A percentile compares a stretch with the other conserved stretches of the same genome.
These are phyloP conservation scores for Fusarium sp. DNA, from an alignment of 2,329 filamentous ascomycete species.

Conservation along the genomic window DNA sequence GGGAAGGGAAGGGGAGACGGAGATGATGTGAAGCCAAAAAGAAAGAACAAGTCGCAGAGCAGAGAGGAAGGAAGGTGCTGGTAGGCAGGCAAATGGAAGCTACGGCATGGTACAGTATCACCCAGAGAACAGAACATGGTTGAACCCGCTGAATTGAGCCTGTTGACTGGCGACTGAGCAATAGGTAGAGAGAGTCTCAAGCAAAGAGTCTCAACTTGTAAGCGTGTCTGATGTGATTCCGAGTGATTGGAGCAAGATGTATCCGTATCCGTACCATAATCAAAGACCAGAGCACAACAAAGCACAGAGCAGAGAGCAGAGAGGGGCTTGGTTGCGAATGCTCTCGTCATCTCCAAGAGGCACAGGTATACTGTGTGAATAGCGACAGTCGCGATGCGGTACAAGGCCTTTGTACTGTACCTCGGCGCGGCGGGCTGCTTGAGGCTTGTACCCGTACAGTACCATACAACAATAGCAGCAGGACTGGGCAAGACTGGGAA, in stretches of 20 bases:
- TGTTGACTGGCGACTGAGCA: slow-evolving; percentile 32
- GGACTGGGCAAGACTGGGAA: slow-evolving; percentile 10
- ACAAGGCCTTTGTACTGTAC: slow-evolving; percentile 55
- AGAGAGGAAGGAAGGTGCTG: slow-evolving; percentile 14
- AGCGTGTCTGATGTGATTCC: slow-evolving; percentile 17
- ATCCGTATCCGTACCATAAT: slow-evolving; percentile 18
- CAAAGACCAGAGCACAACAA: slow-evolving; percentile 14
- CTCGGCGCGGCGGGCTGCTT: slow-evolving; percentile 51
- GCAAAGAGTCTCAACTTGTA: background rate
- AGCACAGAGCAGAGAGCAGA: slow-evolving; percentile 1
- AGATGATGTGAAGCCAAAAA: slow-evolving; percentile 26
- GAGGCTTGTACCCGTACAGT: slow-evolving; percentile 57
- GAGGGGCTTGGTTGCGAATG: slow-evolving; percentile 46
- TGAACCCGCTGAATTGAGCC: slow-evolving; percentile 28
- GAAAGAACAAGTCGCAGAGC: slow-evolving; percentile 5
- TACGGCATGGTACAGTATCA: slow-evolving; percentile 39
- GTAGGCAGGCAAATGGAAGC: slow-evolving; percentile 23
- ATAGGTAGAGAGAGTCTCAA: slow-evolving; percentile 13
- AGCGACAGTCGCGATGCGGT: slow-evolving; percentile 33
- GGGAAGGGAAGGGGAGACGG: background rate
- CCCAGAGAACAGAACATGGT: slow-evolving; percentile 25
- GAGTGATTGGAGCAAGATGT: slow-evolving; percentile 20
- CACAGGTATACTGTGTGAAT: slow-evolving; percentile 56
- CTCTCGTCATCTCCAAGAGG: slow-evolving; percentile 2
- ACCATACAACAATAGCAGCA: slow-evolving; percentile 51